Base-by-base conservation (phyloP, 2,329 filamentous ascomycete genomes). In the Verticillium nubilum region DNA sequence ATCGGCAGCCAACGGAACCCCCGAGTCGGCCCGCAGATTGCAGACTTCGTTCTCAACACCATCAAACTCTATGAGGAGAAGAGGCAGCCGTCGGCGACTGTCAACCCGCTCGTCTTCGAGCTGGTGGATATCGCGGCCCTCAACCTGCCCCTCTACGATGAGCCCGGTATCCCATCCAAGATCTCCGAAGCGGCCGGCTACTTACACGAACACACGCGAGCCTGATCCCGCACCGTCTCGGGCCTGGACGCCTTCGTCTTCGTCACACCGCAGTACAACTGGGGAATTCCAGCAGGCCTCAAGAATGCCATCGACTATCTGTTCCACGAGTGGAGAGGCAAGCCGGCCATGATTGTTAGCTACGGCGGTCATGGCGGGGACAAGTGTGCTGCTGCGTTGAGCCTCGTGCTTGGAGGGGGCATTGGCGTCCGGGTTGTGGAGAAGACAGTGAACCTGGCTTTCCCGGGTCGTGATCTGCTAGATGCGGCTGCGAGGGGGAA, bases 261-360 rank as follows among this genome's bases (percentile, higher is more conserved):
- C 54, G 75, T 83, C 52, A 74, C 77, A n/a, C 76, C 79, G 1
- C 77, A 83, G 68, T 87, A 86, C 67, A 86, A 87, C 72, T 80
- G 73, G 67, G 78, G 81, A 26, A 70, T 85, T 5, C 73, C 84
- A 0, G 83, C 78, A 0, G 76, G 73, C 6, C 70, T 83, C 55
- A 87, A 87, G 73, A 88, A 86, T 66, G 84, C 85, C 5, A 77
- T 88, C 59, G 85, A 87, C 67, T 87, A 84, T 65, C 74, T 88
- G 1, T 79, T 76, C 64, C 72, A 86, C 64, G 84, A 86, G 66
- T 86, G 82, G 80, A 76, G 70, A 26, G 80, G 78, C 9, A 86
- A 86, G 68, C 79, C 82, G 0, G 76, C 75, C 19, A 71, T 73
- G 54, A 74, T 86, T 59, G 76, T 87, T 27, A 80, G 75, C 59